Conservation (phyloP, 352 stramenopile genomes). For the Globisporangium megalacanthum region DNA sequence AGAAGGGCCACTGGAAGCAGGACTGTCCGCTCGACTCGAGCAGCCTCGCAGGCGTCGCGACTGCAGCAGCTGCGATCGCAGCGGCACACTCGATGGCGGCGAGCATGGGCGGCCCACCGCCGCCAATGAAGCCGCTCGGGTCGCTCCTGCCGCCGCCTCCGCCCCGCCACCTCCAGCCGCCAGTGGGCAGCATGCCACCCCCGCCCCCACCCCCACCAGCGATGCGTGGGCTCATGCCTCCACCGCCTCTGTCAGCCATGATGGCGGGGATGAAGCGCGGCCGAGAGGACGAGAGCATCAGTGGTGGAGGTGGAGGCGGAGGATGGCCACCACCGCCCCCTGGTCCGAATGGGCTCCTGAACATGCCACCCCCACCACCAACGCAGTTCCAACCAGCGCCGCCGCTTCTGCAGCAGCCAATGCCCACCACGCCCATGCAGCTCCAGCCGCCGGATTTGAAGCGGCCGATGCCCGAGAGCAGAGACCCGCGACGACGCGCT, state of each 20-base stretch:
- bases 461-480: slow-evolving; percentile 7
- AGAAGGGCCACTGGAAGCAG: slow-evolving; percentile 88
- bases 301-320: background rate
- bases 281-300: slow-evolving; percentile 10
- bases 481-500: slow-evolving; percentile 11
- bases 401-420: slow-evolving; percentile 1
- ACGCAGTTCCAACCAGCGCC: background rate
- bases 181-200: slow-evolving; percentile 38
- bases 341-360: slow-evolving; percentile 5
- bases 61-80: slow-evolving; percentile 31
- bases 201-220: slow-evolving; percentile 12
- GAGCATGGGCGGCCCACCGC: slow-evolving; percentile 2
- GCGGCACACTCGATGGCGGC: slow-evolving; percentile 16
- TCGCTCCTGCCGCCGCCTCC: slow-evolving; percentile 28
- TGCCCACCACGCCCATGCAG: background rate
- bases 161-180: slow-evolving; percentile 38
- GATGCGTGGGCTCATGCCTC: slow-evolving; percentile 8
- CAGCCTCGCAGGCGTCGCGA: slow-evolving; percentile 36
- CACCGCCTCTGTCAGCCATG: slow-evolving; percentile 14
- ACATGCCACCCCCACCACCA: slow-evolving; percentile 5
- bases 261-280: slow-evolving; percentile 15
- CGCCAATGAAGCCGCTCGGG: slow-evolving; percentile 1
- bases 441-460: slow-evolving; percentile 10
- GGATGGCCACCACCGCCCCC: slow-evolving; percentile 11
- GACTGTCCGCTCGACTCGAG: slow-evolving; percentile 77